Conservation (phyloP, 1,284 basidiomycete genomes). For the Ceraceosorus guamensis region DNA sequence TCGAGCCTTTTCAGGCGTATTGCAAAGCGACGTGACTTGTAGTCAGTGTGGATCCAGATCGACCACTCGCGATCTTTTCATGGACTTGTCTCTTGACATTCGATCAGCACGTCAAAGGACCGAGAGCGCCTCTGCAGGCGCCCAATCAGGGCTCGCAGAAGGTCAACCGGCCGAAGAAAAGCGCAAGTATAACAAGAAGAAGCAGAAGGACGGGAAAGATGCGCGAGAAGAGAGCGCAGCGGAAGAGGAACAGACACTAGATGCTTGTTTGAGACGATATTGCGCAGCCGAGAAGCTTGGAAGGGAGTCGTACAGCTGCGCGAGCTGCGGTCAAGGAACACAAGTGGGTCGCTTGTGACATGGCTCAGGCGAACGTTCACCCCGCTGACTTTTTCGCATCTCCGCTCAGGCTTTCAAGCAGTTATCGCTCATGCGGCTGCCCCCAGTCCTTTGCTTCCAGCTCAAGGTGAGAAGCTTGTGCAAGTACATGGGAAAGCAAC, state of each 20-base stretch:
- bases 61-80: conserved; percentile 75
- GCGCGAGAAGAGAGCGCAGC: conserved; percentile 52
- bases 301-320: conserved; percentile 55
- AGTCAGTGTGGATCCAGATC: conserved; percentile 66
- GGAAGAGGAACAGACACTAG: conserved; percentile 32
- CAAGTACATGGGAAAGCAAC: not conserved
- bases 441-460: conserved; percentile 86
- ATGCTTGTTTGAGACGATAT: conserved; percentile 32
- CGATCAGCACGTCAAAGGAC: not conserved
- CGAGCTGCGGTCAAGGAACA: conserved; percentile 52
- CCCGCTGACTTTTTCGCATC: too few species aligned
- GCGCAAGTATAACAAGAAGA: conserved; percentile 42
- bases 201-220: conserved; percentile 18
- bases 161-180: conserved; percentile 10
- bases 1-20: conserved; percentile 74
- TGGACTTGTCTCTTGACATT: conserved; percentile 78
- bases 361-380: not conserved
- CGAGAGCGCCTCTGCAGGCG: not conserved
- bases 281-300: conserved; percentile 38
- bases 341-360: not conserved
- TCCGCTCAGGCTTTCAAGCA: conserved; percentile 65
- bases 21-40: conserved; percentile 85
- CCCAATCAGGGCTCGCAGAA: not conserved
- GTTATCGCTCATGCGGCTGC: conserved; percentile 73
- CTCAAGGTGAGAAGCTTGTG: conserved; percentile 75